Base-by-base conservation (phyloP, 2,329 filamentous ascomycete genomes). In the Beauveria varroae region DNA sequence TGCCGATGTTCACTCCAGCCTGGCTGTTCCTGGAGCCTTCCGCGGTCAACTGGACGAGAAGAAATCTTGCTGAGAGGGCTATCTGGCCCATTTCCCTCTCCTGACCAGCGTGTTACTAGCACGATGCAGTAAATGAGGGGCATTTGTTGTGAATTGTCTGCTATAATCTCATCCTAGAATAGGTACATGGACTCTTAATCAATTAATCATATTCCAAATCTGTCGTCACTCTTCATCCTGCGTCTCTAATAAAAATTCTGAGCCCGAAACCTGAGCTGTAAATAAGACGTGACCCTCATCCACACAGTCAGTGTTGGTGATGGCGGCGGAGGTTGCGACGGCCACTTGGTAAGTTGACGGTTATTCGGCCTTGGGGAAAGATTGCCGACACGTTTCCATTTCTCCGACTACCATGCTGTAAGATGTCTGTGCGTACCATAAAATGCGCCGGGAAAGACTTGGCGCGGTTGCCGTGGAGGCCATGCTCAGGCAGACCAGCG, bases 1-100 rank as follows among this genome's bases (percentile, higher is more conserved):
- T 67, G 75, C 79, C 43, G 82, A 84, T 66, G 73, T 78, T 1
- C 81, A 84, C 71, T 81, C 80, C 6, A 75, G 69, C 64, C 67
- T 75, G 28, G 80, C 76, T 40, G 70, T 79, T 8, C 75, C 79
- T 34, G 81, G 82, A 62, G 82, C 80, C 56, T 76, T 81, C 40
- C 74, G 82, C 61, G 82, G 80, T 8, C 81, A 84, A 69, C 67
- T 81, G 54, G 70, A 62, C 59, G 62, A 64, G 49, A 53, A 62
- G 56, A 50, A 60, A 1, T 46, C 24, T 20, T 60, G 58, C 30
- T 60, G 49, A n/a, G 20, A 41, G 10, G 24, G 14, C 18, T 24
- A 2, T 34, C 22, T 3, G 3, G 51, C 20, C 8, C 28, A 20
- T 30, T 7, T 1, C 1, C 34, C 34, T 37, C 12, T 5, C 12